A percentile compares a stretch with the other conserved stretches of the same genome.
Evolutionary conservation across 192 early-diverging fungal genomes (phyloP).

Genomic region (Coemansia aciculifera): DNA sequence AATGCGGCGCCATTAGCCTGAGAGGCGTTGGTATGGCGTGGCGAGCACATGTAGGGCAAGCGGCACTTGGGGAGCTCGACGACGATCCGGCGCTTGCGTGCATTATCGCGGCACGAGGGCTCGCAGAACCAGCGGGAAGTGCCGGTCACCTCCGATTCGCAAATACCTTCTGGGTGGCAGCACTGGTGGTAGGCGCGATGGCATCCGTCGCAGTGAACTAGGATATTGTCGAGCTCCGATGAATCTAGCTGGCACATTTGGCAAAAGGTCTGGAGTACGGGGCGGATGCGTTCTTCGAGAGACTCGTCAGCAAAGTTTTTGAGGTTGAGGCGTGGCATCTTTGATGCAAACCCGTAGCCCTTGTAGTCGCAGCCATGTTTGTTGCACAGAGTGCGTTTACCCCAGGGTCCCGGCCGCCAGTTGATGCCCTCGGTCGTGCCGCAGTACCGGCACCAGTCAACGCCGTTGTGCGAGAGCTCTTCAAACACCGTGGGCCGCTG

Average conservation of each 20-base stretch:
- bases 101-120: conserved; percentile 45
- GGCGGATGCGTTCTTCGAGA: conserved; percentile 76
- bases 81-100: conserved; percentile 39
- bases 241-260: conserved; percentile 72
- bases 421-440: conserved; percentile 87
- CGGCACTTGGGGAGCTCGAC: conserved; percentile 55
- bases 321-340: conserved; percentile 81
- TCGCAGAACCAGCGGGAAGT: conserved; percentile 48
- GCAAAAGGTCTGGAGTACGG: conserved; percentile 88
- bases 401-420: conserved; percentile 93
- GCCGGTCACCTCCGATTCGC: conserved; percentile 15
- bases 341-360: conserved; percentile 90
- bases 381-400: conserved; percentile 92
- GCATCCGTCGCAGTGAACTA: conserved; percentile 85
- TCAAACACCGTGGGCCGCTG: conserved; percentile 55
- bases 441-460: conserved; percentile 91
- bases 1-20: background rate
- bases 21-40: conserved; percentile 27
- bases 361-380: conserved; percentile 96
- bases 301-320: conserved; percentile 72
- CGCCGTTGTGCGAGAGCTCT: conserved; percentile 47
- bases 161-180: conserved; percentile 58
- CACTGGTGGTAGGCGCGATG: conserved; percentile 77
- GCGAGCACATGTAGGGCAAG: conserved; percentile 54
- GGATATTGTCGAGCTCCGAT: conserved; percentile 60